Evolutionary conservation across 139 green algal species (phyloP), one percentile per base, ranked within the genome.

Genomic region (Axilococcus clingmanii): DNA sequence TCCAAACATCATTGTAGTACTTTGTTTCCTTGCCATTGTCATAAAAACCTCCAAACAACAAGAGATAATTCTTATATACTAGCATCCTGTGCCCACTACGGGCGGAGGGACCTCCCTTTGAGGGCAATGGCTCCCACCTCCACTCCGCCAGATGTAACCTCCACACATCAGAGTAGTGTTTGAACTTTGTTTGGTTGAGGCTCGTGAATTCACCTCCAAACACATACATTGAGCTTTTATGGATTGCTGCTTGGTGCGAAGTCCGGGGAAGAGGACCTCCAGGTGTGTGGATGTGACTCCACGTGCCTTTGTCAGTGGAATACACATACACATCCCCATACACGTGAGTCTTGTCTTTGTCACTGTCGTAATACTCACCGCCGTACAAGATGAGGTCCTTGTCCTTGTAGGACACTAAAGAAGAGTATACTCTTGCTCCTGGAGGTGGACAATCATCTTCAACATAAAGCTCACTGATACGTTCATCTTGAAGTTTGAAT

Each of bases 201-300:
- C 74, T 89, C 7, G 87, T 96, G 60, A 97, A 91, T 72, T 98
- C 91, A 1, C 91, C 91, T 4, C 89, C 89, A 66, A 93, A 98
- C 24, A 99, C 49, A 51, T 90, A 94, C 53, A 97, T 67, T 49
- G 63, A 82, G 19, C 47, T 35, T 60, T 86, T 91, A 51, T 77
- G 61, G 3, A 84, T 56, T 16, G 88, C 76, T 4, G 81, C 81
- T 55, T 95, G 85, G 64, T 97, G 90, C 4, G 76, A 77, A 30
- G 75, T 92, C 29, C 91, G 69, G 2, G 91, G 86, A 3, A 78
- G 62, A 3, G 90, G 90, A 15, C 77, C 70, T 42, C 84, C 84
- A 37, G 88, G 82, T 3, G 54, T 73, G 11, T 54, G 48, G 1
- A 95, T 65, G 4, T 57, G 61, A 14, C 52, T 80, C 87, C 87